A percentile compares a stretch with the other conserved stretches of the same genome.
phyloP scores from a whole-genome alignment of 257 asterid species.

The Buddleja alternifolia region DNA sequence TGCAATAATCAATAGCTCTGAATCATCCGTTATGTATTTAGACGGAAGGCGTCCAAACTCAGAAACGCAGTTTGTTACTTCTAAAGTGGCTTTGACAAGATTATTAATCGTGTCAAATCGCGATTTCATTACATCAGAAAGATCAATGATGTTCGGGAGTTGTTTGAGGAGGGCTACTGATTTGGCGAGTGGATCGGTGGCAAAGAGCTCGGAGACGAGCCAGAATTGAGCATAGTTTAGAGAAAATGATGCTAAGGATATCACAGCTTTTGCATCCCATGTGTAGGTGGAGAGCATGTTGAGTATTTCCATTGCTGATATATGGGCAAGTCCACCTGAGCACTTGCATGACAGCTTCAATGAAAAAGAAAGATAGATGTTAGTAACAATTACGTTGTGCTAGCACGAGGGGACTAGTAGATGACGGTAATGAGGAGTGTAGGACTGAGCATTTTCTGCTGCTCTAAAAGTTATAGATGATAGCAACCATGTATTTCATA shows the following conservation, averaged over 20 bases:
- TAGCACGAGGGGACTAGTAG: background rate
- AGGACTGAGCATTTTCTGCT: no score
- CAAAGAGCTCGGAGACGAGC: slow-evolving; percentile 60
- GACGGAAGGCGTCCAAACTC: slow-evolving; percentile 59
- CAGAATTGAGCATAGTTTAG: slow-evolving; percentile 76
- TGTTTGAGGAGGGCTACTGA: slow-evolving; percentile 63
- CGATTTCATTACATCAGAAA: slow-evolving; percentile 41
- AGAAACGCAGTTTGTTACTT: slow-evolving; percentile 57
- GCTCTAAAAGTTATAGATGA: no score
- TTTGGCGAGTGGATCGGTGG: slow-evolving; percentile 65
- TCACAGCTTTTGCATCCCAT: slow-evolving; percentile 78
- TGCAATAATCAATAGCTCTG: slow-evolving; percentile 52
- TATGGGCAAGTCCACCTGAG: slow-evolving; percentile 61
- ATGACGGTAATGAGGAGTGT: background rate
- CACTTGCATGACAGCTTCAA: slow-evolving; percentile 66
- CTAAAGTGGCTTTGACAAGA: slow-evolving; percentile 57
- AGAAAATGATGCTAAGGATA: slow-evolving; percentile 64
- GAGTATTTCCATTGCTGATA: slow-evolving; percentile 57
- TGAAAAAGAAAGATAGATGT: slow-evolving; percentile 18
- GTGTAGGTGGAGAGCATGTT: slow-evolving; percentile 55
- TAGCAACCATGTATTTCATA: no score
- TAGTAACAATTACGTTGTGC: no score
- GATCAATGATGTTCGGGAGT: slow-evolving; percentile 59
- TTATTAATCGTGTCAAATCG: slow-evolving; percentile 62
- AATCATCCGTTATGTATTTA: slow-evolving; percentile 55